Percentiles rank a stretch among this genome's conserved stretches.
Conservation (phyloP, 2,329 filamentous ascomycete species). For the Fusarium algeriense region DNA sequence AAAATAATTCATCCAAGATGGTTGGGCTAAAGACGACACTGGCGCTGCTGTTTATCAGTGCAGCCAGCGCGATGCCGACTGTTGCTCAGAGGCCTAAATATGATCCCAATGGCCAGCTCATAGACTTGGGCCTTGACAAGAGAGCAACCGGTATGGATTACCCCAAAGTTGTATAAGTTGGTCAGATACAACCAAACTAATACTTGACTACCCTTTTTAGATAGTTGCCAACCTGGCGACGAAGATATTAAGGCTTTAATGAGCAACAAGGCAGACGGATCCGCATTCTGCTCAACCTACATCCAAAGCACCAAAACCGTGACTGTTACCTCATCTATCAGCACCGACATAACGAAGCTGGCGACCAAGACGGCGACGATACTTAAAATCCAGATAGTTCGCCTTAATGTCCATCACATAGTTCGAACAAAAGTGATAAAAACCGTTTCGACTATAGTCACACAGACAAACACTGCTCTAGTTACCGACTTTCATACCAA, state of each 20-base stretch:
- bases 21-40: background rate
- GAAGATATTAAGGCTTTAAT: background rate
- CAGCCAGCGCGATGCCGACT: background rate
- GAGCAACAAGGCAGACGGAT: background rate
- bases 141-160: background rate
- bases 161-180: background rate
- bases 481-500: background rate
- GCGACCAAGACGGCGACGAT: background rate
- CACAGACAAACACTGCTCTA: background rate
- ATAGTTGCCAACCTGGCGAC: background rate
- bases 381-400: background rate
- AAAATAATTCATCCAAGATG: too few species aligned
- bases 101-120: background rate
- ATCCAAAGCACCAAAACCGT: background rate
- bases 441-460: background rate
- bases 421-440: background rate
- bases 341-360: background rate
- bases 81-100: background rate
- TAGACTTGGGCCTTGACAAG: background rate
- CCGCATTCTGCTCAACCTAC: background rate
- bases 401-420: background rate
- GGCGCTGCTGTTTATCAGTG: background rate
- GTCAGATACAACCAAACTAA: background rate
- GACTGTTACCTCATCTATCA: background rate
- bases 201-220: fast-evolving